Evolutionary conservation across 106 monocot genomes (phyloP).

Genomic region (Allium fistulosum): DNA sequence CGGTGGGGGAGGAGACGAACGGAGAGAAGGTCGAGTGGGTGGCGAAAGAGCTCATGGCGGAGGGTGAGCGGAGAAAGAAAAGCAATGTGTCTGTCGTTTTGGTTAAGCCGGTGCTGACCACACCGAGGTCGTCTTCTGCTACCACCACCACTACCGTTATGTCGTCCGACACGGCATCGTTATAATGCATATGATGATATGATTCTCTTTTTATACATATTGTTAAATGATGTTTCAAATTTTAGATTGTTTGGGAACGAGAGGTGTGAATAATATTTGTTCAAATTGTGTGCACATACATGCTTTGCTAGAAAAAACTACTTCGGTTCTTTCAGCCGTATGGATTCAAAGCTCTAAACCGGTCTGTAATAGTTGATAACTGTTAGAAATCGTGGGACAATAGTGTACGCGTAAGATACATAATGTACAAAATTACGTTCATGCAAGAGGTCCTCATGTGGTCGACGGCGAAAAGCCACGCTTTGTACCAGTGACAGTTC

Average conservation of each 20-base stretch:
- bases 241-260: not conserved
- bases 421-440: too few relatives aligned
- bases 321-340: too few relatives aligned
- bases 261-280: not conserved
- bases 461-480: too few relatives aligned
- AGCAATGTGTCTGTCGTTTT: constrained; percentile 11
- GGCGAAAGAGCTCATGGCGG: constrained; percentile 26
- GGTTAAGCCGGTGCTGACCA: constrained; percentile 10
- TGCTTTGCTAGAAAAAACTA: too few relatives aligned
- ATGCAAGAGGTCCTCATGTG: too few relatives aligned
- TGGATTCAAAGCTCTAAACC: too few relatives aligned
- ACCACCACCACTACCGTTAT: constrained; percentile 7
- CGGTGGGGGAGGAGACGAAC: constrained; percentile 29
- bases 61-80: constrained; percentile 20
- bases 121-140: constrained; percentile 16
- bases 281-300: too few relatives aligned
- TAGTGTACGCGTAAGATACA: too few relatives aligned
- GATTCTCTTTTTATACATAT: not conserved
- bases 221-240: not conserved
- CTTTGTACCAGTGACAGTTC: too few relatives aligned
- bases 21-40: constrained; percentile 37
- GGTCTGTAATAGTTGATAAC: too few relatives aligned
- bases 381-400: too few relatives aligned
- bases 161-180: not conserved
- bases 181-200: not conserved